Conservation (phyloP, 331 rosid genomes). For the Quercus tomentella region DNA sequence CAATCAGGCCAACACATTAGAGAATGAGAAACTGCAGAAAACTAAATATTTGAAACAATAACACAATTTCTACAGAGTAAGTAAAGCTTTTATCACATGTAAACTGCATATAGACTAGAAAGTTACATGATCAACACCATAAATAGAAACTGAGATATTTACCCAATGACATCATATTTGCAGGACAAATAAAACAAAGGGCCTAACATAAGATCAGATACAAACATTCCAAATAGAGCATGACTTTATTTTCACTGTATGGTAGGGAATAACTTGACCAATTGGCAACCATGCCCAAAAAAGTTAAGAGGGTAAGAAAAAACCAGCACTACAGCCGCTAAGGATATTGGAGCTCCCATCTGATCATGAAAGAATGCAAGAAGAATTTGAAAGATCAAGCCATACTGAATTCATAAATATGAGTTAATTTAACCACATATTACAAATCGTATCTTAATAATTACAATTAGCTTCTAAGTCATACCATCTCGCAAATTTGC, state of each 20-base stretch:
- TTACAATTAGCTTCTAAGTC: not conserved
- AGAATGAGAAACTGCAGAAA: slow-evolving; percentile 8
- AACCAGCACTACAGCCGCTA: not conserved
- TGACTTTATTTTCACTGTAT: not conserved
- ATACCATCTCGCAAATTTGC: not conserved
- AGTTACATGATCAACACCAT: not conserved
- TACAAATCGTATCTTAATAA: not conserved
- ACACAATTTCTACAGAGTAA: not conserved
- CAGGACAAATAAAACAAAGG: not conserved
- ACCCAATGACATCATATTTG: not conserved
- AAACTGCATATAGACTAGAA: not conserved
- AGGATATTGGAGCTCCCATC: not conserved
- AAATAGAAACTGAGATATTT: not conserved
- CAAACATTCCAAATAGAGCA: not conserved
- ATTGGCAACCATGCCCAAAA: slow-evolving; percentile 1
- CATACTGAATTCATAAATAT: not conserved
- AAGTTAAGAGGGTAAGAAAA: not conserved
- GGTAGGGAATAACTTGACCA: not conserved
- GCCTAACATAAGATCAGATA: not conserved
- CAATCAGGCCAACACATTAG: not conserved
- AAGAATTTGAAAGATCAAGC: not conserved
- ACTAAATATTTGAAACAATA: not conserved
- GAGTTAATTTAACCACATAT: not conserved
- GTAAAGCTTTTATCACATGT: not conserved
- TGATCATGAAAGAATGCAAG: slow-evolving; percentile 3